phyloP scores from a whole-genome alignment of 2,329 filamentous ascomycete species.

The Sporothrix dimorphospora region DNA sequence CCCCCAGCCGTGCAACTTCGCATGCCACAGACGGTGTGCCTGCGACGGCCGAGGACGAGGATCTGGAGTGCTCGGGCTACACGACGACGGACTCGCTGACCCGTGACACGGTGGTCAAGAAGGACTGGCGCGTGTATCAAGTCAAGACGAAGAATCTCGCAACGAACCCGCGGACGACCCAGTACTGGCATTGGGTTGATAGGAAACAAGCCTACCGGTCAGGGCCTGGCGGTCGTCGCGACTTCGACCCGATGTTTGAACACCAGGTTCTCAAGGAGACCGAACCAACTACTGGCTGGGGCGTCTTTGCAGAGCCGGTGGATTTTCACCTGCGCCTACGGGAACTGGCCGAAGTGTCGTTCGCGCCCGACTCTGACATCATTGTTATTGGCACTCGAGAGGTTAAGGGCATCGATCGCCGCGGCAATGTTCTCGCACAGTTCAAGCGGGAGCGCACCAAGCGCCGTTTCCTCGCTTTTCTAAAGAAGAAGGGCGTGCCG shows the following conservation, averaged over 20 bases:
- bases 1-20: not conserved
- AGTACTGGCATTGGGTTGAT: conserved; percentile 59
- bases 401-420: conserved; percentile 40
- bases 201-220: conserved; percentile 28
- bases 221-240: conserved; percentile 34
- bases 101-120: conserved; percentile 47
- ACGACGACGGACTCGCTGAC: conserved; percentile 58
- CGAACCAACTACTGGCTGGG: conserved; percentile 50
- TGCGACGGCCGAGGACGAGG: conserved; percentile 36
- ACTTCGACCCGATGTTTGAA: conserved; percentile 49
- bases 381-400: conserved; percentile 48
- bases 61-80: conserved; percentile 51
- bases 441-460: conserved; percentile 59
- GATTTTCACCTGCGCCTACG: conserved; percentile 54
- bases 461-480: conserved; percentile 54
- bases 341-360: conserved; percentile 52
- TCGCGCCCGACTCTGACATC: conserved; percentile 47
- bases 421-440: conserved; percentile 53
- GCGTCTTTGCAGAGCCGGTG: conserved; percentile 53
- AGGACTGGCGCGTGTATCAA: conserved; percentile 57
- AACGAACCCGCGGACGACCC: conserved; percentile 52
- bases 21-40: not conserved
- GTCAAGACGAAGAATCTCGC: conserved; percentile 55
- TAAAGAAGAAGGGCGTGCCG: conserved; percentile 48
- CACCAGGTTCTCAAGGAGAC: conserved; percentile 57